Percentiles rank a stretch among this genome's conserved stretches.
Evolutionary conservation across 495 filamentous ascomycete genomes (phyloP).

Genomic region (Aspergillus ellipticus): DNA sequence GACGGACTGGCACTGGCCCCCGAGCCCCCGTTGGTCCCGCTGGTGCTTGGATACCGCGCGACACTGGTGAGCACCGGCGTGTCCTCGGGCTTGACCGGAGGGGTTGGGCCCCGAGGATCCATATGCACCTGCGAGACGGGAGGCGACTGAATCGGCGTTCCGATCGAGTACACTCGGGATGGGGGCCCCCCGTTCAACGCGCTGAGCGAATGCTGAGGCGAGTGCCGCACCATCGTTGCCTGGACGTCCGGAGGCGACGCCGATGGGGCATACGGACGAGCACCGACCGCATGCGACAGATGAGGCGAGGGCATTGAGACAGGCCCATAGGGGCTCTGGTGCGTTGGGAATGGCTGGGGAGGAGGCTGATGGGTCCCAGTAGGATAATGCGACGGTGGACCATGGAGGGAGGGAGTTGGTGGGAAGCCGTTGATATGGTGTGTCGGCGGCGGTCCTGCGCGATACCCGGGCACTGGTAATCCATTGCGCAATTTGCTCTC

Average conservation of each 20-base stretch:
- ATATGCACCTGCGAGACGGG: conserved; percentile 33
- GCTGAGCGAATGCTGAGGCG: conserved; percentile 38
- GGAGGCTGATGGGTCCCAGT: conserved; percentile 34
- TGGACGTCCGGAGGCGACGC: conserved; percentile 44
- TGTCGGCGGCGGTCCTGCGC: conserved; percentile 21
- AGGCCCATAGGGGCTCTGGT: conserved; percentile 42
- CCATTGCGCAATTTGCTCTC: conserved; percentile 33
- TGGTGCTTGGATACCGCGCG: conserved; percentile 30
- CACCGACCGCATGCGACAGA: conserved; percentile 30
- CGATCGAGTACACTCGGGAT: conserved; percentile 33
- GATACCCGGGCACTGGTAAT: conserved; percentile 30
- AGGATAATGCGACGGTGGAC: conserved; percentile 31
- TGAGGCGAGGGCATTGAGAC: conserved; percentile 40
- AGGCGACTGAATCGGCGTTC: conserved; percentile 35
- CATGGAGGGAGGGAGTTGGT: conserved; percentile 25
- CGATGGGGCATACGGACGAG: conserved; percentile 43
- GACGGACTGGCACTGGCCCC: conserved; percentile 73
- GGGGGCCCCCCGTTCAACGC: conserved; percentile 38
- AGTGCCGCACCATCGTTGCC: conserved; percentile 40
- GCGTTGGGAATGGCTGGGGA: conserved; percentile 33
- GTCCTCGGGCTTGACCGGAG: conserved; percentile 33
- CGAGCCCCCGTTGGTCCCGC: conserved; percentile 33
- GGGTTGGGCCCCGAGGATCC: conserved; percentile 33
- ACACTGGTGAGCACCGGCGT: conserved; percentile 26
- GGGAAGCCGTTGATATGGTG: conserved; percentile 34